A percentile compares a stretch with the other conserved stretches of the same genome.
Conservation (phyloP, 768 basidiomycete genomes). For the Lyophyllum shimeji region DNA sequence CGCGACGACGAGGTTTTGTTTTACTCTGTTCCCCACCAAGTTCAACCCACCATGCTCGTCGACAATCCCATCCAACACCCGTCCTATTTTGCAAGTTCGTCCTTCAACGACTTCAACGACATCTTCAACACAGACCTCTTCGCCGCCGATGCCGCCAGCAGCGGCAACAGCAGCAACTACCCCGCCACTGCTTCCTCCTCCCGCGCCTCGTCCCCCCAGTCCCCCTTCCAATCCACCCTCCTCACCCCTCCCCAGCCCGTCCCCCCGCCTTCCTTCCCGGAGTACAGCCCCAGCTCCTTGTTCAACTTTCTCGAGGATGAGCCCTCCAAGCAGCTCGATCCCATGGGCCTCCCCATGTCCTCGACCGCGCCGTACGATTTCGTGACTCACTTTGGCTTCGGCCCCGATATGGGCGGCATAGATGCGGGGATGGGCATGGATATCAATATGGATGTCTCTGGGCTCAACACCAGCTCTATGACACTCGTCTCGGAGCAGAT, state of each 20-base stretch:
- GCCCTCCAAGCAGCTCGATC: slow-evolving; percentile 31
- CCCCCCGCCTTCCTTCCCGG: slow-evolving; percentile 35
- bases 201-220: slow-evolving; percentile 43
- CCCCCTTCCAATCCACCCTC: slow-evolving; percentile 37
- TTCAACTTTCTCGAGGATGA: slow-evolving; percentile 50
- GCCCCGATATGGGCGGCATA: slow-evolving; percentile 18
- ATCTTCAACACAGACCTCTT: slow-evolving; percentile 69
- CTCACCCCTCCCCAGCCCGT: slow-evolving; percentile 46
- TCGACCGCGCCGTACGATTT: slow-evolving; percentile 35
- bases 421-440: slow-evolving; percentile 24
- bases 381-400: slow-evolving; percentile 32
- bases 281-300: slow-evolving; percentile 35
- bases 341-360: slow-evolving; percentile 22
- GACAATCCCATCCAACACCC: slow-evolving; percentile 33
- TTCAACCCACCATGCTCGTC: slow-evolving; percentile 34
- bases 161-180: slow-evolving; percentile 23
- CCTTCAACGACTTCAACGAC: slow-evolving; percentile 49
- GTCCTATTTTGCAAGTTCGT: slow-evolving; percentile 21
- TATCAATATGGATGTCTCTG: slow-evolving; percentile 12
- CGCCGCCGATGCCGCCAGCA: slow-evolving; percentile 17
- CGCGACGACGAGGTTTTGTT: background rate
- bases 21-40: slow-evolving; percentile 4
- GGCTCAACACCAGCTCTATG: slow-evolving; percentile 12
- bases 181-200: slow-evolving; percentile 40
- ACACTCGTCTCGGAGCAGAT: slow-evolving; percentile 11